phyloP scores from a whole-genome alignment of 2,329 filamentous ascomycete species.

The Ilyonectria sp. region DNA sequence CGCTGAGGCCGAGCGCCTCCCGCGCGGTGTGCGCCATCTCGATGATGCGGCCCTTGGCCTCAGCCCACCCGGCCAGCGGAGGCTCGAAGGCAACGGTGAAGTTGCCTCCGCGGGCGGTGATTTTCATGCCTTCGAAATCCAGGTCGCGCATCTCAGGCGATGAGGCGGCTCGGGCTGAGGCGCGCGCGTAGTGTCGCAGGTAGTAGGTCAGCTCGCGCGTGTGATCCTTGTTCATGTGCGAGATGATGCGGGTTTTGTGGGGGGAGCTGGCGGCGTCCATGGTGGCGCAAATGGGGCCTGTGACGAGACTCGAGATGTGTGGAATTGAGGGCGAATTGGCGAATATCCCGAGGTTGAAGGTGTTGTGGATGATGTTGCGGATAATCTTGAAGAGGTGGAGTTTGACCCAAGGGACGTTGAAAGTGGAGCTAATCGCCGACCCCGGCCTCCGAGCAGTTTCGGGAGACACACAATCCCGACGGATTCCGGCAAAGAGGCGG shows the following conservation, averaged over 20 bases:
- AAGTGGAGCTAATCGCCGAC: constrained; percentile 41
- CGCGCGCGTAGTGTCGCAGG: constrained; percentile 78
- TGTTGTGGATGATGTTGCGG: not conserved
- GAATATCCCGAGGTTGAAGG: not conserved
- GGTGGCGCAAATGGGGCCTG: not conserved
- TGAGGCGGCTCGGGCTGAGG: constrained; percentile 69
- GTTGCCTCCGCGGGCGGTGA: constrained; percentile 62
- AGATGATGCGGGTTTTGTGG: constrained; percentile 64
- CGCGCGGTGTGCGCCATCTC: constrained; percentile 76
- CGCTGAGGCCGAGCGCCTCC: constrained; percentile 70
- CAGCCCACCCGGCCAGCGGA: constrained; percentile 76
- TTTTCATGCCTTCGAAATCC: constrained; percentile 75
- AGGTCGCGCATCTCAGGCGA: constrained; percentile 77
- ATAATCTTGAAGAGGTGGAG: constrained; percentile 4
- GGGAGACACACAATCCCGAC: not conserved
- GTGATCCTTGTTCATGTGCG: constrained; percentile 92
- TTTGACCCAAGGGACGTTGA: constrained; percentile 33
- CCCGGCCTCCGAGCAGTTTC: constrained; percentile 24
- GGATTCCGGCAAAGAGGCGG: not conserved
- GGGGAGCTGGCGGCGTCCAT: constrained; percentile 50
- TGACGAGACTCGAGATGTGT: not conserved
- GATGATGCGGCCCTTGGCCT: constrained; percentile 79
- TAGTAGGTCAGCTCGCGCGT: constrained; percentile 81
- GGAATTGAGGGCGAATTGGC: constrained; percentile 9
- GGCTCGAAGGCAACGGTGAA: constrained; percentile 77